A percentile compares a stretch with the other conserved stretches of the same genome.
phyloP scores from a whole-genome alignment of 495 filamentous ascomycete genomes.

The Aspergillus incahuasiensis region DNA sequence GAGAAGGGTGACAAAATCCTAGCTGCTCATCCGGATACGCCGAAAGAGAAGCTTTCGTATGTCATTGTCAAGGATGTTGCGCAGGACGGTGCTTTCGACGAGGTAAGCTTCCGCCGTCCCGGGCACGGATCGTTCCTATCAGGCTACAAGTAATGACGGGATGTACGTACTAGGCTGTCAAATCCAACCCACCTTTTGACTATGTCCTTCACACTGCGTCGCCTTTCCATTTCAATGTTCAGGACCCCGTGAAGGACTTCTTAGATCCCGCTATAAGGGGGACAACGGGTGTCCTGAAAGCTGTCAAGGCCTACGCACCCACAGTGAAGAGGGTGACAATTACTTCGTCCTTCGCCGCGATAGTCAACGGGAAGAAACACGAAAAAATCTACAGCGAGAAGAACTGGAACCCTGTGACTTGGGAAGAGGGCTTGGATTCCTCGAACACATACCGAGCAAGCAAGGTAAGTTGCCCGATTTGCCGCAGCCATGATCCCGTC shows the following conservation, averaged over 20 bases:
- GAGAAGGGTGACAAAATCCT: constrained; percentile 75
- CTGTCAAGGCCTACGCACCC: constrained; percentile 70
- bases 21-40: constrained; percentile 54
- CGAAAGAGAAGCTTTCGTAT: constrained; percentile 64
- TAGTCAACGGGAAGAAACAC: constrained; percentile 50
- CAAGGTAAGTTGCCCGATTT: constrained; percentile 41
- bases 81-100: constrained; percentile 67
- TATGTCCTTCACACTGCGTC: constrained; percentile 85
- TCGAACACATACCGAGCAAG: constrained; percentile 64
- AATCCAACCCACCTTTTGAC: constrained; percentile 69
- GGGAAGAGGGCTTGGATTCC: constrained; percentile 57
- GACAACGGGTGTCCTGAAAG: constrained; percentile 72
- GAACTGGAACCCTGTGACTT: constrained; percentile 81
- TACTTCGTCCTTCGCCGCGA: constrained; percentile 81
- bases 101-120: constrained; percentile 32
- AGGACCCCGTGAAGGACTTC: constrained; percentile 73
- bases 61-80: constrained; percentile 83
- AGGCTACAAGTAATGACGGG: not conserved
- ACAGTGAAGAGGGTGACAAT: constrained; percentile 77
- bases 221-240: constrained; percentile 72
- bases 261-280: constrained; percentile 82
- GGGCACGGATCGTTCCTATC: not conserved
- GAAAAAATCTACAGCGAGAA: constrained; percentile 60
- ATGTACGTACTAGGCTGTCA: constrained; percentile 45
- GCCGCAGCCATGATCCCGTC: no score